These are phyloP conservation scores for Neurospora sp. DNA, from an alignment of 495 filamentous ascomycete genomes.

Conservation along the genomic window DNA sequence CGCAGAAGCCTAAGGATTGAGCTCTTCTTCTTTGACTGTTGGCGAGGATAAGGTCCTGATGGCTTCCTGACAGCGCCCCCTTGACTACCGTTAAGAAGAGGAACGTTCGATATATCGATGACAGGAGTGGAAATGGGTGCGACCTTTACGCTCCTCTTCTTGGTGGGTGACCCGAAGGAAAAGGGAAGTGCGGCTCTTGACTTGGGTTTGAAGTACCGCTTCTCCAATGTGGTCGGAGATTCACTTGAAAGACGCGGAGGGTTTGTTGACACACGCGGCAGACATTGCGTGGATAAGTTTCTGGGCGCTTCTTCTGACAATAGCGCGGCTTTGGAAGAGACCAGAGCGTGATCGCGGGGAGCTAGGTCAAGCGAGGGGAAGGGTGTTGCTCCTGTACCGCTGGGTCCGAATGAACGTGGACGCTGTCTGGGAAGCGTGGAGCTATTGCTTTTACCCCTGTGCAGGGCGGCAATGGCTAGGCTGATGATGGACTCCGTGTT, in stretches of 20 bases:
- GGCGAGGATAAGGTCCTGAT: background rate
- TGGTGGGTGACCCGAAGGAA: background rate
- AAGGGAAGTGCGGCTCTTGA: background rate
- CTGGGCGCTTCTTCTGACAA: background rate
- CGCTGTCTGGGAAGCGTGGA: background rate
- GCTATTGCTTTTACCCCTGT: background rate
- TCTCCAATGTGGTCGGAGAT: background rate
- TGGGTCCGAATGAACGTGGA: background rate
- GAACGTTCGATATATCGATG: background rate
- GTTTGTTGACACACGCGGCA: slow-evolving; percentile 10
- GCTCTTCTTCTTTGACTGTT: background rate
- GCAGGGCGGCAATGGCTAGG: background rate
- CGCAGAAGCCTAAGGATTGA: background rate
- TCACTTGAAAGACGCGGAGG: background rate
- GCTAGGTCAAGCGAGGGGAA: background rate
- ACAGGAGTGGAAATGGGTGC: background rate
- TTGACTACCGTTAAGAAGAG: background rate
- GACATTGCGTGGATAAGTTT: slow-evolving; percentile 12
- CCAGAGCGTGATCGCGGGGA: background rate
- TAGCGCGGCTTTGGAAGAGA: background rate
- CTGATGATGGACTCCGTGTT: background rate
- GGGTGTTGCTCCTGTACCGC: background rate
- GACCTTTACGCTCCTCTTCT: background rate
- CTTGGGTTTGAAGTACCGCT: background rate
- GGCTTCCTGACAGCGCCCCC: background rate